A percentile compares a stretch with the other conserved stretches of the same genome.
Evolutionary conservation across 2,329 filamentous ascomycete genomes (phyloP).

Genomic region (Grosmannia huntii): DNA sequence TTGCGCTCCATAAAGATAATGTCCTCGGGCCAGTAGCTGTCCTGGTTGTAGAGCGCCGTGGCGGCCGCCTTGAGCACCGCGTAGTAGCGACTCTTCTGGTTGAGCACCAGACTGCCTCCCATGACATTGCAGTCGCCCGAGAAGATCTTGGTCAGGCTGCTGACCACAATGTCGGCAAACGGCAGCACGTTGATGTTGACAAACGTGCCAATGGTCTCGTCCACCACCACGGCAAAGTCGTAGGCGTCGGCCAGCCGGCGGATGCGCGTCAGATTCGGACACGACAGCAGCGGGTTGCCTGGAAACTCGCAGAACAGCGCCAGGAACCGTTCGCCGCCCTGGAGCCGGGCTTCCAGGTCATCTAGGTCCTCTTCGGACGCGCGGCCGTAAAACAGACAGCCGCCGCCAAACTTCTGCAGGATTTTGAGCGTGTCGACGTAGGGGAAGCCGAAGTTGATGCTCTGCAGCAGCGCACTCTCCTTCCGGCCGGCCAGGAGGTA

Average conservation of each 20-base stretch:
- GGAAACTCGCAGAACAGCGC: constrained; percentile 92
- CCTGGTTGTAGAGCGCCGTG: constrained; percentile 53
- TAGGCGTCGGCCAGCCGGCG: constrained; percentile 66
- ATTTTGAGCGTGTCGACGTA: constrained; percentile 97
- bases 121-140: constrained; percentile 97
- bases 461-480: constrained; percentile 44
- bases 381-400: constrained; percentile 76
- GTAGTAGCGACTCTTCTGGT: constrained; percentile 60
- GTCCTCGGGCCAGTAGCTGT: constrained; percentile 91
- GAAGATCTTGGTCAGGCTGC: constrained; percentile 93
- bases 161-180: constrained; percentile 82
- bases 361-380: constrained; percentile 68
- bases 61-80: constrained; percentile 52
- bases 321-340: constrained; percentile 62
- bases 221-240: constrained; percentile 80
- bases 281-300: constrained; percentile 76
- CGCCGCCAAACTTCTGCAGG: constrained; percentile 84
- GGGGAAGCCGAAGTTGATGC: constrained; percentile 90
- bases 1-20: constrained; percentile 92
- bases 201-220: constrained; percentile 95
- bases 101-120: constrained; percentile 64
- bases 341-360: constrained; percentile 61
- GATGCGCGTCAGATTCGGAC: constrained; percentile 76
- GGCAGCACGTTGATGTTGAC: constrained; percentile 89
- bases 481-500: constrained; percentile 49